These are phyloP conservation scores for Warburgia ugandensis DNA, from an alignment of 164 flowering plant species.

Conservation along the genomic window DNA sequence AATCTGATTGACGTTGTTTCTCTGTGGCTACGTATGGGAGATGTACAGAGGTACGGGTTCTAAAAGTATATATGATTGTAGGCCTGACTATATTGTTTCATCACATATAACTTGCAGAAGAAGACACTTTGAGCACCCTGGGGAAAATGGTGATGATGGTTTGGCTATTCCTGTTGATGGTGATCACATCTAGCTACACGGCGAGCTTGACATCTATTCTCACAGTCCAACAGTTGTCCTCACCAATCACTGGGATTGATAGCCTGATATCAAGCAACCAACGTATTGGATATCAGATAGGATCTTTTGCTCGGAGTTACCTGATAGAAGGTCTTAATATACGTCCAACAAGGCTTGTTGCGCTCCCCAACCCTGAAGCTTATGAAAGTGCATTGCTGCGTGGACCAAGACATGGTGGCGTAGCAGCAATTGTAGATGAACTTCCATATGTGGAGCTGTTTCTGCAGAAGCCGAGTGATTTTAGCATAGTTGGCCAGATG, in stretches of 20 bases:
- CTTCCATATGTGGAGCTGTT: constrained; percentile 70
- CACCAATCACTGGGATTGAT: constrained; percentile 64
- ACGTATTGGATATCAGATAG: constrained; percentile 75
- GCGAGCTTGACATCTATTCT: constrained; percentile 89
- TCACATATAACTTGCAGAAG: too few species aligned
- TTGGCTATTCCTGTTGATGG: constrained; percentile 76
- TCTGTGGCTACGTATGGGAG: too few species aligned
- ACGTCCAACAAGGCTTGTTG: constrained; percentile 39
- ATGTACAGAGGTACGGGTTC: too few species aligned
- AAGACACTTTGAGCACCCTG: constrained; percentile 50
- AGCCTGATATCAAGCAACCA: constrained; percentile 45
- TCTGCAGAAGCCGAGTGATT: constrained; percentile 36
- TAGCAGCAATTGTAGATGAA: constrained; percentile 77
- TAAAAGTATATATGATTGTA: too few species aligned
- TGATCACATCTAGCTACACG: constrained; percentile 70
- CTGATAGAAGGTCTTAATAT: constrained; percentile 40
- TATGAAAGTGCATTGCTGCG: constrained; percentile 44
- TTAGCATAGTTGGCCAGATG: constrained; percentile 51
- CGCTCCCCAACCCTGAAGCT: constrained; percentile 43
- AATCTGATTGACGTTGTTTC: too few species aligned
- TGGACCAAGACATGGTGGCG: constrained; percentile 60
- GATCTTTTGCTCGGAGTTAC: constrained; percentile 57
- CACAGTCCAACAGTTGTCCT: constrained; percentile 67
- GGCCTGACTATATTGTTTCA: too few species aligned
- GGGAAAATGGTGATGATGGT: constrained; percentile 69